Percentiles rank a stretch among this genome's conserved stretches.
Conservation (phyloP, 2,329 filamentous ascomycete species). For the Dendryphion nanum region DNA sequence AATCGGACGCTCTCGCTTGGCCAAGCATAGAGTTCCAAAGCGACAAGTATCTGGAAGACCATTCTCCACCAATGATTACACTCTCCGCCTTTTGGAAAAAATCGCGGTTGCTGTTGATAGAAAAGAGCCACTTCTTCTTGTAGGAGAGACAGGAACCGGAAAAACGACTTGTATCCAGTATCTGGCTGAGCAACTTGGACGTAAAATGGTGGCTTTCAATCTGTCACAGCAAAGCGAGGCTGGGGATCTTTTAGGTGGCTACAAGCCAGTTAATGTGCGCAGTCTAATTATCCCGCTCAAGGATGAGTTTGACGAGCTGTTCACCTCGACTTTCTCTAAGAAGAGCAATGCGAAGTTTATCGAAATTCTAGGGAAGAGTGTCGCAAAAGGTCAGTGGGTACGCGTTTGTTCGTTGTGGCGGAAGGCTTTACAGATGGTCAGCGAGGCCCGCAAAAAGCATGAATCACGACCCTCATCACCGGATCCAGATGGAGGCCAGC, state of each 20-base stretch:
- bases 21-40: slow-evolving; percentile 44
- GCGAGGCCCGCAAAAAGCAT: slow-evolving; percentile 43
- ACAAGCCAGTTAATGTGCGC: slow-evolving; percentile 91
- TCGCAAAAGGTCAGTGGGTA: slow-evolving; percentile 83
- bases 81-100: slow-evolving; percentile 81
- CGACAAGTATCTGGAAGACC: slow-evolving; percentile 45
- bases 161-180: slow-evolving; percentile 97
- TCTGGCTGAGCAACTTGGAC: slow-evolving; percentile 77
- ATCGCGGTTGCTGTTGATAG: slow-evolving; percentile 79
- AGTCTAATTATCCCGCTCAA: slow-evolving; percentile 85
- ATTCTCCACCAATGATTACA: slow-evolving; percentile 87
- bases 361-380: slow-evolving; percentile 73
- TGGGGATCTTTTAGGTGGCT: slow-evolving; percentile 91
- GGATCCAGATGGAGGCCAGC: slow-evolving; percentile 56
- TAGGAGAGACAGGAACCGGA: slow-evolving; percentile 98
- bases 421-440: slow-evolving; percentile 85
- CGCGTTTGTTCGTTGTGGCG: slow-evolving; percentile 82
- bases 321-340: slow-evolving; percentile 80
- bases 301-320: slow-evolving; percentile 90
- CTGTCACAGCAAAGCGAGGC: slow-evolving; percentile 97
- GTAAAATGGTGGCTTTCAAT: slow-evolving; percentile 89
- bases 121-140: slow-evolving; percentile 85
- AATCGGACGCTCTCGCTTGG: slow-evolving; percentile 45
- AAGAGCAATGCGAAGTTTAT: slow-evolving; percentile 83
- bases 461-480: slow-evolving; percentile 41